Percentiles rank a stretch among this genome's conserved stretches.
phyloP scores from a whole-genome alignment of 1,284 basidiomycete species.

The Paramarasmius palmivorus region DNA sequence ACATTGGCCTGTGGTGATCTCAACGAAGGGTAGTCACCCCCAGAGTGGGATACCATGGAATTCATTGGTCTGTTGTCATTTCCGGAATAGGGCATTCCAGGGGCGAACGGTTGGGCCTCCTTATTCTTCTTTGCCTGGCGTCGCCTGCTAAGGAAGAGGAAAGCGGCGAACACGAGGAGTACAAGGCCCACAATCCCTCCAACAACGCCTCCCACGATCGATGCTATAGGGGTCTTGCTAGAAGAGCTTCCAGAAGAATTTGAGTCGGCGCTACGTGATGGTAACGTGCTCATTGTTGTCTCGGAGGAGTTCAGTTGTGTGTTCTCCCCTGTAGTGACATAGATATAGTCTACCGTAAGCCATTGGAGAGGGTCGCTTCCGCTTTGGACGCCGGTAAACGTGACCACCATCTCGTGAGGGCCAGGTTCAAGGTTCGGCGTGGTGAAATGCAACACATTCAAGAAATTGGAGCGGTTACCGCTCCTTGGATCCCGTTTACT shows the following conservation, averaged over 20 bases:
- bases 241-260: neutral
- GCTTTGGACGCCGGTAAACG: neutral
- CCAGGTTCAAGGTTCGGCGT: neutral
- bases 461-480: neutral
- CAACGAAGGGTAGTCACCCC: too few relatives aligned
- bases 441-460: neutral
- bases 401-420: neutral
- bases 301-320: neutral
- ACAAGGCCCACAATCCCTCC: neutral
- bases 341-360: neutral
- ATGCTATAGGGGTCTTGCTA: neutral
- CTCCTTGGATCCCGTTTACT: neutral
- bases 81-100: neutral
- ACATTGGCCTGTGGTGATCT: too few relatives aligned
- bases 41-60: neutral
- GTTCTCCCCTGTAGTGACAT: neutral
- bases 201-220: slow-evolving; percentile 1
- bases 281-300: neutral
- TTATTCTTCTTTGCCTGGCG: neutral
- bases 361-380: neutral
- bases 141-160: neutral
- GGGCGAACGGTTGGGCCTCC: neutral
- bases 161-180: neutral
- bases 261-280: neutral
- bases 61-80: neutral